Conservation (phyloP, 2,329 filamentous ascomycete genomes). For the Trichoderma sp. region DNA sequence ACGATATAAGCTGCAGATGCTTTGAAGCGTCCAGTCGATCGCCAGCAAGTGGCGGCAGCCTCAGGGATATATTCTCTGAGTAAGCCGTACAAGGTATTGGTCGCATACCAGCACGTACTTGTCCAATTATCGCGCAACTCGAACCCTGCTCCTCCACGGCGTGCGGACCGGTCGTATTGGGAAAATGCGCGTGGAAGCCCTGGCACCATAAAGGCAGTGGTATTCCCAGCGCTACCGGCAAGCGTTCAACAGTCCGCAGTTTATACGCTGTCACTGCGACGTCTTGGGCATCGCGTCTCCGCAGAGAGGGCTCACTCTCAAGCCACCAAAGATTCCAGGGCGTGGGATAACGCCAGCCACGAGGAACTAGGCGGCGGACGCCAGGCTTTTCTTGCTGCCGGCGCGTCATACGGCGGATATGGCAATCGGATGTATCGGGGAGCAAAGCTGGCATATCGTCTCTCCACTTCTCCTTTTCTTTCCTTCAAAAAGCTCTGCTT, state of each 20-base stretch:
- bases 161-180: background rate
- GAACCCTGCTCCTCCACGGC: constrained; percentile 6
- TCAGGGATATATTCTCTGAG: constrained; percentile 12
- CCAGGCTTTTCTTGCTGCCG: background rate
- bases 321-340: constrained; percentile 7
- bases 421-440: constrained; percentile 23
- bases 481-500: background rate
- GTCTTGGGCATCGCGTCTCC: background rate
- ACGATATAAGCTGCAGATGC: constrained; percentile 12
- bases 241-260: background rate
- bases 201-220: background rate
- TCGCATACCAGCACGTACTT: background rate
- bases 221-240: background rate
- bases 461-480: constrained; percentile 23
- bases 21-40: constrained; percentile 16
- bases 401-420: constrained; percentile 1
- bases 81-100: background rate
- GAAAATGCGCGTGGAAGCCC: background rate
- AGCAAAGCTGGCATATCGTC: constrained; percentile 13
- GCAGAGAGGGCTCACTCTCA: background rate
- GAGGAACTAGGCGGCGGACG: background rate
- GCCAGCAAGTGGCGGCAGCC: background rate
- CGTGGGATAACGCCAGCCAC: constrained; percentile 14
- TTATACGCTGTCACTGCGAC: background rate
- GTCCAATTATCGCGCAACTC: background rate